Evolutionary conservation across 2,329 filamentous ascomycete species (phyloP).

Genomic region (Penicillium sp.): DNA sequence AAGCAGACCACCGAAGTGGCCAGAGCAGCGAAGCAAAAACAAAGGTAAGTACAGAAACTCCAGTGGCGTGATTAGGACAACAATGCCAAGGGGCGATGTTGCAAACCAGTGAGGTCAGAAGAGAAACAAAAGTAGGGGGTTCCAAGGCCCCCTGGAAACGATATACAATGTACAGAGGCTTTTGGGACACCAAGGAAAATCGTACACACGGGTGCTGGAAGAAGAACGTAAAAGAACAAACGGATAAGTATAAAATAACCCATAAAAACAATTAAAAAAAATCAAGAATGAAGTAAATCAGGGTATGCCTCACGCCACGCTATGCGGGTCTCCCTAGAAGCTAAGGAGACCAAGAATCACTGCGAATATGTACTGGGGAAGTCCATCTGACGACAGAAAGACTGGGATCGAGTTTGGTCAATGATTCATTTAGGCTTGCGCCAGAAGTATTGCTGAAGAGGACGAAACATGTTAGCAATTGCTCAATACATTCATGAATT

Average conservation of each 20-base stretch:
- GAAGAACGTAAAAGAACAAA: neutral
- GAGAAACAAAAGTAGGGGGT: neutral
- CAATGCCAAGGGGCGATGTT: neutral
- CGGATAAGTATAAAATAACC: slow-evolving; percentile 15
- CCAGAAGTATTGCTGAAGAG: slow-evolving; percentile 70
- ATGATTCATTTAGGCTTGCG: slow-evolving; percentile 58
- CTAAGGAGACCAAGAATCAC: slow-evolving; percentile 28
- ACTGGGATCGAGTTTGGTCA: slow-evolving; percentile 3
- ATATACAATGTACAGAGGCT: slow-evolving; percentile 12
- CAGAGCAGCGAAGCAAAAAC: slow-evolving; percentile 50
- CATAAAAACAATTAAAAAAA: slow-evolving; percentile 27
- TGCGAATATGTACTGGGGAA: slow-evolving; percentile 40
- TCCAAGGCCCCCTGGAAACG: slow-evolving; percentile 58
- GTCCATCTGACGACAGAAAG: slow-evolving; percentile 12
- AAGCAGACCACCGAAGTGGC: slow-evolving; percentile 7
- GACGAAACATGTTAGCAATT: slow-evolving; percentile 23
- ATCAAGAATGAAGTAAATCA: slow-evolving; percentile 31
- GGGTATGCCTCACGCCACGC: slow-evolving; percentile 47
- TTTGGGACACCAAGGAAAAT: slow-evolving; percentile 4
- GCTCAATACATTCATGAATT: slow-evolving; percentile 4
- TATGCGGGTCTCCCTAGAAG: slow-evolving; percentile 39
- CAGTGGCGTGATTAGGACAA: neutral
- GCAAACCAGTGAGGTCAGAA: neutral
- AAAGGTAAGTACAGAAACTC: slow-evolving; percentile 7
- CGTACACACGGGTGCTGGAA: slow-evolving; percentile 5